phyloP scores from a whole-genome alignment of 768 basidiomycete genomes.

The Calvatia gigantea region DNA sequence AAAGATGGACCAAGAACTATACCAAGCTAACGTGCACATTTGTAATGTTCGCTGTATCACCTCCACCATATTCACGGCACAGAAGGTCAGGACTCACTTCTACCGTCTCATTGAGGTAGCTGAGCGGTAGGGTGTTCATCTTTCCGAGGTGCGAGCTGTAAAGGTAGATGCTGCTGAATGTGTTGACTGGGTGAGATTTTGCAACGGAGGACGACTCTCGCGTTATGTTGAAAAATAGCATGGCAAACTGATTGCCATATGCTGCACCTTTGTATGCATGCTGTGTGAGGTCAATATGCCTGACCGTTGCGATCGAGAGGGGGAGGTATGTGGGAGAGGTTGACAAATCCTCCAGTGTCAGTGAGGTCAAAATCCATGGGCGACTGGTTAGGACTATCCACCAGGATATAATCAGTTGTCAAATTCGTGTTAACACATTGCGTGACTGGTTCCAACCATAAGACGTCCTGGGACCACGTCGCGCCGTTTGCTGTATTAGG shows the following conservation, averaged over 20 bases:
- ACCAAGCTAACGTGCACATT: slow-evolving; percentile 17
- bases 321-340: slow-evolving; percentile 10
- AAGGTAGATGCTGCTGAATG: background rate
- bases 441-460: slow-evolving; percentile 2
- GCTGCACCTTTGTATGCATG: slow-evolving; percentile 21
- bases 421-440: slow-evolving; percentile 1
- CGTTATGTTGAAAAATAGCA: slow-evolving; percentile 15
- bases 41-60: slow-evolving; percentile 16
- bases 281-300: slow-evolving; percentile 12
- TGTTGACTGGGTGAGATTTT: slow-evolving; percentile 7
- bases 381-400: background rate
- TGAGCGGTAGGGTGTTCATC: background rate
- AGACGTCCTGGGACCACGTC: background rate
- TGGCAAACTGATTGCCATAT: slow-evolving; percentile 15
- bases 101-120: background rate
- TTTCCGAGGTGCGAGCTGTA: background rate
- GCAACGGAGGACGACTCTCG: slow-evolving; percentile 16
- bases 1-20: slow-evolving; percentile 16
- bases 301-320: slow-evolving; percentile 15
- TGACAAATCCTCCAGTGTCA: background rate
- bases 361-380: background rate
- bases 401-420: background rate
- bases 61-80: slow-evolving; percentile 18
- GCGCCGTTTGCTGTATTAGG: background rate
- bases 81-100: background rate